phyloP scores from a whole-genome alignment of 768 basidiomycete genomes.

The Neoboletus magnificus region DNA sequence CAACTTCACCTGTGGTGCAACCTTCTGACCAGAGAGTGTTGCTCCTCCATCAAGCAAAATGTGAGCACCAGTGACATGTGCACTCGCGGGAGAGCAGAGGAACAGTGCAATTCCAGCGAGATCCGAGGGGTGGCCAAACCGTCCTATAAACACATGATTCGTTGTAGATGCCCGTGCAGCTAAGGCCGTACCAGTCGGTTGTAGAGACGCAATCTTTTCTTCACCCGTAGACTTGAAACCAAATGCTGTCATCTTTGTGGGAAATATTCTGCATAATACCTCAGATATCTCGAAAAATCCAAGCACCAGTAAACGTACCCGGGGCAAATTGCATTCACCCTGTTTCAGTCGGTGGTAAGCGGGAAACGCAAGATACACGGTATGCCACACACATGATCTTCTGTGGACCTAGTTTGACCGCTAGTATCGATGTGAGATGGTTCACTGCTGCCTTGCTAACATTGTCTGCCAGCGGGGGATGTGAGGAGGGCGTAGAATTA shows the following conservation, averaged over 20 bases:
- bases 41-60: constrained; percentile 69
- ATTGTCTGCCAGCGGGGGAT: constrained; percentile 46
- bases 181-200: constrained; percentile 58
- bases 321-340: constrained; percentile 81
- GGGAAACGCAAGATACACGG: neutral
- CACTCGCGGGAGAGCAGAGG: constrained; percentile 65
- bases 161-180: neutral
- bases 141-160: constrained; percentile 40
- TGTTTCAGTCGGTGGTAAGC: constrained; percentile 25
- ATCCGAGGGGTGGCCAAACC: constrained; percentile 61
- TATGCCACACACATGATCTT: constrained; percentile 59
- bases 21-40: constrained; percentile 14
- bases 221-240: constrained; percentile 57
- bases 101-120: constrained; percentile 71
- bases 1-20: constrained; percentile 27
- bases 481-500: neutral
- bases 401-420: constrained; percentile 55
- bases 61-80: constrained; percentile 73
- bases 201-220: constrained; percentile 45
- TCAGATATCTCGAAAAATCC: neutral
- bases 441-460: constrained; percentile 87
- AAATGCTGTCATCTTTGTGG: constrained; percentile 81
- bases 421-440: constrained; percentile 72
- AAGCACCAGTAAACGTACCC: constrained; percentile 44
- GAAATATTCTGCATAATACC: constrained; percentile 53